Percentiles rank a stretch among this genome's conserved stretches.
Conservation (phyloP, 768 basidiomycete genomes). For the Trametes meyenii region DNA sequence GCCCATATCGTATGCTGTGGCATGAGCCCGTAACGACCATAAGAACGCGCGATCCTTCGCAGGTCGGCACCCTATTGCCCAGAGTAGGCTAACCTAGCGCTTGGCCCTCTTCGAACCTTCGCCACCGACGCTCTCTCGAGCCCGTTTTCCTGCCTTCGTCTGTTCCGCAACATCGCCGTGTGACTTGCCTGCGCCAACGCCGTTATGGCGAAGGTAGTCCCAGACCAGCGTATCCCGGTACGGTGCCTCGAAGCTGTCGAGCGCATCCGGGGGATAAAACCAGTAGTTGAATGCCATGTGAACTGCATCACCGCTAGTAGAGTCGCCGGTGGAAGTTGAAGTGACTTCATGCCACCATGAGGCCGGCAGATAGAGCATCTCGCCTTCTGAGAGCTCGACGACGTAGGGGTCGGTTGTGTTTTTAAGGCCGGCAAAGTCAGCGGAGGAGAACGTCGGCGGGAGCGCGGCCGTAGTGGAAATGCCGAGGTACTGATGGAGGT, state of each 20-base stretch:
- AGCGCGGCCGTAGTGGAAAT: slow-evolving; percentile 30
- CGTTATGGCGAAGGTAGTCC: slow-evolving; percentile 27
- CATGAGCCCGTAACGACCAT: not conserved
- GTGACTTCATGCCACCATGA: slow-evolving; percentile 40
- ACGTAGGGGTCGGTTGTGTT: slow-evolving; percentile 32
- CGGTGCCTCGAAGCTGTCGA: slow-evolving; percentile 30
- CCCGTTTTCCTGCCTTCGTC: slow-evolving; percentile 4
- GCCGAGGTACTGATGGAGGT: slow-evolving; percentile 31
- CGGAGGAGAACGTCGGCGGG: slow-evolving; percentile 9
- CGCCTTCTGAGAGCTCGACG: slow-evolving; percentile 34
- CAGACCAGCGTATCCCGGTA: slow-evolving; percentile 33
- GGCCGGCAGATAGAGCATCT: slow-evolving; percentile 37
- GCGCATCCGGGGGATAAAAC: slow-evolving; percentile 37
- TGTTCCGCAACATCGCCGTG: slow-evolving; percentile 1
- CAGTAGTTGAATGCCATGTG: slow-evolving; percentile 40
- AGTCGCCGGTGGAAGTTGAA: slow-evolving; percentile 24
- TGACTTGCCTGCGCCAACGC: not conserved
- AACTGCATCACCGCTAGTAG: slow-evolving; percentile 12
- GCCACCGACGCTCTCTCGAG: not conserved
- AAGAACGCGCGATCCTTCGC: not conserved
- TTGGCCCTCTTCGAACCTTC: slow-evolving; percentile 10
- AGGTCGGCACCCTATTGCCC: not conserved
- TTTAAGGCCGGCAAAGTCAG: slow-evolving; percentile 24
- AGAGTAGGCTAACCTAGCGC: not conserved
- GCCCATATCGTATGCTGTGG: not conserved